These are phyloP conservation scores for Gyrodon lividus DNA, from an alignment of 768 basidiomycete genomes.

Conservation along the genomic window DNA sequence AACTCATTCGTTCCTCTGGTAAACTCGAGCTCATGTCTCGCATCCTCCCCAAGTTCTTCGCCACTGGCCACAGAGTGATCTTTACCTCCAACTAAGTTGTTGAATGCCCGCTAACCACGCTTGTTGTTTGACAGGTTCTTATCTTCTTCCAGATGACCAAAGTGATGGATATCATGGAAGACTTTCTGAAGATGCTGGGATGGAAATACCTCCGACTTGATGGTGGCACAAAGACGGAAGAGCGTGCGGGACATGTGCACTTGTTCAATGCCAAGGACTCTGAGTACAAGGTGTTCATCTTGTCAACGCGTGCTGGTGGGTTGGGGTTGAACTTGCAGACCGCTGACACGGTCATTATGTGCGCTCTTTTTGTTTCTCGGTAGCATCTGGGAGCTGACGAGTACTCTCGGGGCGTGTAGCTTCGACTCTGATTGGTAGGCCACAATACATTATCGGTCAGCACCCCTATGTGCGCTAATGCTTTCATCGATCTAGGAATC, in stretches of 20 bases:
- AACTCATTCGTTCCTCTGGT: constrained; percentile 82
- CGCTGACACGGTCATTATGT: constrained; percentile 96
- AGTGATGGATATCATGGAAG: constrained; percentile 98
- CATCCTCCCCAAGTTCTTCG: constrained; percentile 92
- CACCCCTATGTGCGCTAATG: background rate
- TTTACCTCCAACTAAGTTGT: background rate
- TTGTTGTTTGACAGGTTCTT: constrained; percentile 60
- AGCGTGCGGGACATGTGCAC: constrained; percentile 83
- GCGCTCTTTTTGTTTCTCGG: constrained; percentile 29
- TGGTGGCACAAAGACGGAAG: constrained; percentile 94
- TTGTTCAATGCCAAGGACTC: constrained; percentile 88
- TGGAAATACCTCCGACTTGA: constrained; percentile 92
- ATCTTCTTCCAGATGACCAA: constrained; percentile 99
- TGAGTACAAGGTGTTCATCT: constrained; percentile 86
- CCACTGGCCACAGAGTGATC: constrained; percentile 82
- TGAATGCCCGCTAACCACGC: background rate
- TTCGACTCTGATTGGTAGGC: constrained; percentile 75
- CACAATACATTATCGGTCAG: background rate
- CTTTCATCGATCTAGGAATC: constrained; percentile 62
- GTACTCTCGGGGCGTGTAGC: constrained; percentile 34
- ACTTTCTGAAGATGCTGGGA: constrained; percentile 84
- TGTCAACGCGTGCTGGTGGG: constrained; percentile 93
- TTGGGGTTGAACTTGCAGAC: constrained; percentile 94
- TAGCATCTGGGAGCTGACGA: constrained; percentile 10
- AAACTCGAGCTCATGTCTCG: constrained; percentile 92